Conservation (phyloP, 805 yeast species). For the Candida pseudofarinosa region DNA sequence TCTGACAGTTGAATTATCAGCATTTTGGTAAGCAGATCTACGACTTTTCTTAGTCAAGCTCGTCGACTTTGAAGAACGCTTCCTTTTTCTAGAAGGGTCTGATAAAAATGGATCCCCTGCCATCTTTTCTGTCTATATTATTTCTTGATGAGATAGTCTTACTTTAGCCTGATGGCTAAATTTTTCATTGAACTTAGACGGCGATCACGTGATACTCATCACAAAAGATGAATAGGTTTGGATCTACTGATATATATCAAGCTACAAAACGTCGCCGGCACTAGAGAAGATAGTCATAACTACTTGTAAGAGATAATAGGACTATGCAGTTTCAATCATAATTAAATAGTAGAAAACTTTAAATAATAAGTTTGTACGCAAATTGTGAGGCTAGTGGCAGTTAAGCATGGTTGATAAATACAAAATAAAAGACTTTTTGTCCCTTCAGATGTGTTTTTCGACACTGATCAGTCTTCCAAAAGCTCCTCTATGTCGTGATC, state of each 20-base stretch:
- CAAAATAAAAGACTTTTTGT: too few relatives aligned
- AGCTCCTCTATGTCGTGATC: constrained; percentile 70
- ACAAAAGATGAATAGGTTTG: background rate
- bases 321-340: too few relatives aligned
- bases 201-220: constrained; percentile 4
- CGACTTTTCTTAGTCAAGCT: constrained; percentile 13
- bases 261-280: too few relatives aligned
- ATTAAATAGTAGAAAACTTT: too few relatives aligned
- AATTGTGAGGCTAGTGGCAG: too few relatives aligned
- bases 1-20: background rate
- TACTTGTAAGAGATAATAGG: too few relatives aligned
- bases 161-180: background rate
- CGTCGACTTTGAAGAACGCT: constrained; percentile 26
- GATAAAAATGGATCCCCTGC: constrained; percentile 60
- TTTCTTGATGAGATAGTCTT: background rate
- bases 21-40: constrained; percentile 13
- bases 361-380: too few relatives aligned
- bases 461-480: constrained; percentile 57
- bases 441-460: too few relatives aligned
- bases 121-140: constrained; percentile 23
- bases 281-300: too few relatives aligned
- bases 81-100: constrained; percentile 54
- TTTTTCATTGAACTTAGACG: constrained; percentile 1
- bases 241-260: background rate
- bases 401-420: too few relatives aligned